Conservation (phyloP, 108 stramenopile genomes). For the Aurantiochytrium sp. region DNA sequence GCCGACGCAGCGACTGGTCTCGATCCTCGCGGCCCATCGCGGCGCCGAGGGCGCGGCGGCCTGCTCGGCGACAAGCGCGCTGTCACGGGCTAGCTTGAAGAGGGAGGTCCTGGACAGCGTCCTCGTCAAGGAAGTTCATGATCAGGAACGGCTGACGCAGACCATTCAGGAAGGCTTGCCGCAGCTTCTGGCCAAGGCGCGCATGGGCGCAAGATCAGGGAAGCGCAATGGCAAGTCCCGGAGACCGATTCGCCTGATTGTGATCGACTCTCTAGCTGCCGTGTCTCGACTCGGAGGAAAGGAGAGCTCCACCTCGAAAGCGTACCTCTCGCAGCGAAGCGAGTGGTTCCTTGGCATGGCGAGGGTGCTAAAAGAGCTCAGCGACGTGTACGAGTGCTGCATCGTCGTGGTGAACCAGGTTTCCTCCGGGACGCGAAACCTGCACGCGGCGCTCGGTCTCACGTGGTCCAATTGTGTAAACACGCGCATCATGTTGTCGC, state of each 20-base stretch:
- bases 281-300: not conserved
- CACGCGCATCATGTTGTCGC: not conserved
- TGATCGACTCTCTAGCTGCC: conserved; percentile 11
- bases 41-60: too few relatives aligned
- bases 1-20: not conserved
- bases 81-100: not conserved
- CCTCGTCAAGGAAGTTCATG: not conserved
- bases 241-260: not conserved
- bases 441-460: not conserved
- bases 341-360: not conserved
- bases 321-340: not conserved
- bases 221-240: too few relatives aligned
- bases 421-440: not conserved
- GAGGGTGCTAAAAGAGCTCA: not conserved
- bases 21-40: not conserved
- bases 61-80: too few relatives aligned
- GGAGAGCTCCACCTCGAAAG: too few relatives aligned
- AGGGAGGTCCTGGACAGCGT: not conserved
- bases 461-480: conserved; percentile 15
- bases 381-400: not conserved
- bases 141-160: not conserved
- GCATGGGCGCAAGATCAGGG: too few relatives aligned
- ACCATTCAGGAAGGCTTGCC: not conserved
- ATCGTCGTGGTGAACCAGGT: conserved; percentile 2
- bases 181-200: not conserved